Conservation (phyloP, 371 early-diverging fungal species). For the Haplosporangium sp. region DNA sequence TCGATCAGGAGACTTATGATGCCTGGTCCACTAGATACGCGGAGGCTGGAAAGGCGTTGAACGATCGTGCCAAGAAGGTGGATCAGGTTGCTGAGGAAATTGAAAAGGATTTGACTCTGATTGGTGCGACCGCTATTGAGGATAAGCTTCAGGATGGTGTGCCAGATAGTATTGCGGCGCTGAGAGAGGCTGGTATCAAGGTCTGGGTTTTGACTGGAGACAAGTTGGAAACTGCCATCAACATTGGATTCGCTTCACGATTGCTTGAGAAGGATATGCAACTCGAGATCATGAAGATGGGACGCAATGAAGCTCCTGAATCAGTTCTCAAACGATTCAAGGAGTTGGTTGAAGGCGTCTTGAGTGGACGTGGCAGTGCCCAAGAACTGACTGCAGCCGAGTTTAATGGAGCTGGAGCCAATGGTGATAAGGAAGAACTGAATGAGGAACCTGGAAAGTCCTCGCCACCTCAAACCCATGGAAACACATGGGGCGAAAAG, state of each 20-base stretch:
- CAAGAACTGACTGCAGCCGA: conserved; percentile 15
- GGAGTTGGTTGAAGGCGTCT: conserved; percentile 56
- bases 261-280: conserved; percentile 81
- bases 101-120: conserved; percentile 81
- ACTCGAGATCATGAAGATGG: conserved; percentile 74
- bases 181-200: conserved; percentile 93
- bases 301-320: conserved; percentile 58
- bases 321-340: conserved; percentile 62
- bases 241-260: conserved; percentile 93
- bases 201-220: conserved; percentile 99
- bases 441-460: background rate
- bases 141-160: conserved; percentile 98
- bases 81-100: conserved; percentile 80
- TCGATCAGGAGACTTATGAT: conserved; percentile 76
- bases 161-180: conserved; percentile 87
- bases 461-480: background rate
- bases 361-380: conserved; percentile 23
- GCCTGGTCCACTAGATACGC: conserved; percentile 76
- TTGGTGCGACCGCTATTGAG: conserved; percentile 98
- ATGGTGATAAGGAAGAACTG: background rate
- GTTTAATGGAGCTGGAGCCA: background rate
- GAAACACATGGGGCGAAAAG: conserved; percentile 41
- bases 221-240: conserved; percentile 99
- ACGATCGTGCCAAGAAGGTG: conserved; percentile 80
- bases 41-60: conserved; percentile 77